Evolutionary conservation across 1,284 basidiomycete genomes (phyloP).

Genomic region (Ganoderma lingzhi): DNA sequence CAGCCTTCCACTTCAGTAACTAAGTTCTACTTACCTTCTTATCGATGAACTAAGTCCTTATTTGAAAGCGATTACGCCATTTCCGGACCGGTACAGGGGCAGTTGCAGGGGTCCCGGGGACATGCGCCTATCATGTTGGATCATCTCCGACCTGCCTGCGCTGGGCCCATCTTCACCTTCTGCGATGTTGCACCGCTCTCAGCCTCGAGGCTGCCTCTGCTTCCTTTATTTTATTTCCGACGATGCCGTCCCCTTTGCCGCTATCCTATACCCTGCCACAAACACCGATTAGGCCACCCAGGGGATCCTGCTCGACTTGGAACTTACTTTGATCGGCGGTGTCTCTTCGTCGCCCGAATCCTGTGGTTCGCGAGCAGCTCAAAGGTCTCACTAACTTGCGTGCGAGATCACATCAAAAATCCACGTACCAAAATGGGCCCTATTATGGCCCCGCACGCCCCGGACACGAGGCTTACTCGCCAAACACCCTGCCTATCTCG

Average conservation of each 20-base stretch:
- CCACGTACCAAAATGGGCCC: conserved; percentile 23
- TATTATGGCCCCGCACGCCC: conserved; percentile 29
- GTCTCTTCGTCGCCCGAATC: conserved; percentile 1
- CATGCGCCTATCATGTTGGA: conserved; percentile 28
- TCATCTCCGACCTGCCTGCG: conserved; percentile 26
- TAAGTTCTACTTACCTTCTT: not conserved
- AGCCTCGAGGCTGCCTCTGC: conserved; percentile 14
- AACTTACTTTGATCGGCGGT: not conserved
- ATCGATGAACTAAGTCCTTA: not conserved
- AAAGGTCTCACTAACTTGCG: not conserved
- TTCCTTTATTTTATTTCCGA: conserved; percentile 12
- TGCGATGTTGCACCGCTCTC: conserved; percentile 28
- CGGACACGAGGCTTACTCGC: conserved; percentile 30
- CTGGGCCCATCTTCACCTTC: conserved; percentile 24
- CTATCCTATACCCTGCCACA: conserved; percentile 4
- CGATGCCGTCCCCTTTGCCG: conserved; percentile 1
- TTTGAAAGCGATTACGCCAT: not conserved
- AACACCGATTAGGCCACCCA: not conserved
- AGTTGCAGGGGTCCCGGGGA: conserved; percentile 18
- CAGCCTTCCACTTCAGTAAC: not conserved
- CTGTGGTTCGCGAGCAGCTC: conserved; percentile 2
- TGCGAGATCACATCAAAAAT: conserved; percentile 15
- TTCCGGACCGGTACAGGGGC: conserved; percentile 3
- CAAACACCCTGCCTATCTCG: conserved; percentile 27
- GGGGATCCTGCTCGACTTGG: not conserved